Evolutionary conservation across 1,284 basidiomycete genomes (phyloP).

Genomic region (Wallemia mellicola): DNA sequence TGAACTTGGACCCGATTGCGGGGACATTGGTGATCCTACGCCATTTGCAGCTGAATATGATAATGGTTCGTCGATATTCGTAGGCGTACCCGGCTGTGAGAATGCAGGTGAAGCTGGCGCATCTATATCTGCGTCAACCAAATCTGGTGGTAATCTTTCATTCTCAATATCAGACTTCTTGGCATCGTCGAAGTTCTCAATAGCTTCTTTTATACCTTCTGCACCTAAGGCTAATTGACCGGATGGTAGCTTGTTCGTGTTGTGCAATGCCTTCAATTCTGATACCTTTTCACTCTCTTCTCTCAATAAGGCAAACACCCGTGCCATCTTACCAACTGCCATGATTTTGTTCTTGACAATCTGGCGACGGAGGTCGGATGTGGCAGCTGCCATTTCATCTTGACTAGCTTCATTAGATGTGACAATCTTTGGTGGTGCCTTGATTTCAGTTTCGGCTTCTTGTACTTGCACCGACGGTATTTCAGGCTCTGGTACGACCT

Average conservation of each 20-base stretch:
- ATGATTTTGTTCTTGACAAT: constrained; percentile 95
- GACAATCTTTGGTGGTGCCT: constrained; percentile 13
- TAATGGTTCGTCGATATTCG: constrained; percentile 15
- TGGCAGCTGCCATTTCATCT: constrained; percentile 6
- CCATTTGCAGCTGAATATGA: constrained; percentile 3
- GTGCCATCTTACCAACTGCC: constrained; percentile 82
- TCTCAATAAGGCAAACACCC: constrained; percentile 81
- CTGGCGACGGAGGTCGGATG: constrained; percentile 14
- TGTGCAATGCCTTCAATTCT: constrained; percentile 72
- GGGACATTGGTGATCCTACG: constrained; percentile 10
- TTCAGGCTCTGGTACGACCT: no score
- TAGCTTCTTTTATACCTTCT: constrained; percentile 86
- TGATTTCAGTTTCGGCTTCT: no score
- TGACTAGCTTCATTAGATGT: constrained; percentile 14
- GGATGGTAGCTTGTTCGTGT: constrained; percentile 47
- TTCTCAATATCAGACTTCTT: constrained; percentile 98
- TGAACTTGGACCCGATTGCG: constrained; percentile 14
- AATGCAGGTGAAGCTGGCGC: constrained; percentile 27
- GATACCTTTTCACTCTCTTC: constrained; percentile 96
- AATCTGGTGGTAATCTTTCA: constrained; percentile 76
- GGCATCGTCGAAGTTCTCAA: constrained; percentile 84
- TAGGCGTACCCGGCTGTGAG: constrained; percentile 24
- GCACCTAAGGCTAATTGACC: constrained; percentile 63
- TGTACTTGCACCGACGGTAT: no score
- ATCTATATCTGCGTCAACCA: constrained; percentile 58